Conservation (phyloP, 2,329 filamentous ascomycete species). For the Ceratocystis huliohia region DNA sequence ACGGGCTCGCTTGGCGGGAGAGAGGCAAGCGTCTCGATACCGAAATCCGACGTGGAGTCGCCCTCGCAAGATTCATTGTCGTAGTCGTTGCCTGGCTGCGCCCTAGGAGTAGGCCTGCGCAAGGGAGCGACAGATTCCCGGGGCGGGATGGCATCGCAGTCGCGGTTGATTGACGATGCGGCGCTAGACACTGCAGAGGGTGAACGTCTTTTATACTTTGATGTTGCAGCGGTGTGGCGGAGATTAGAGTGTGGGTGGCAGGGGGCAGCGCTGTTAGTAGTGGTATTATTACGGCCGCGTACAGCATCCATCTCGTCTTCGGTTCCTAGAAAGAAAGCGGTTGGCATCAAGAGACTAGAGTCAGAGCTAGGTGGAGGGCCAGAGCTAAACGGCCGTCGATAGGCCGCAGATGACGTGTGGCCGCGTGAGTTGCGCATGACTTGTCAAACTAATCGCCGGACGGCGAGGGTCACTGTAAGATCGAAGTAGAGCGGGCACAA, state of each 20-base stretch:
- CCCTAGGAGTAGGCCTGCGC: background rate
- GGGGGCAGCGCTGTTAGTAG: background rate
- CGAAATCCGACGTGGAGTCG: conserved; percentile 4
- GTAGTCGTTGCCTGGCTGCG: background rate
- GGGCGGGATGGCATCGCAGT: background rate
- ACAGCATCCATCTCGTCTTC: conserved; percentile 15
- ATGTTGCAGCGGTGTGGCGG: background rate
- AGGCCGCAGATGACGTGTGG: background rate
- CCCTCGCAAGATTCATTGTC: background rate
- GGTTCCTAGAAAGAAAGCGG: conserved; percentile 13
- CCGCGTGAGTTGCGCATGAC: conserved; percentile 1
- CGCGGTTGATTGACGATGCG: background rate
- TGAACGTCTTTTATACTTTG: background rate
- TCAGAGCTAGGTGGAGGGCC: background rate
- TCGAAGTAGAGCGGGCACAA: background rate
- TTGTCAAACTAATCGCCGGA: background rate
- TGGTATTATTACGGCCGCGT: background rate
- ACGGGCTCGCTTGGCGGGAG: conserved; percentile 12
- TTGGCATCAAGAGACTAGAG: background rate
- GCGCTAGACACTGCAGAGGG: background rate
- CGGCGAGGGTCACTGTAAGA: background rate
- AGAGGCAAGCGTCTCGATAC: conserved; percentile 12
- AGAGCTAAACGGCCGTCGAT: conserved; percentile 1
- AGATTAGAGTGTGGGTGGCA: conserved; percentile 3
- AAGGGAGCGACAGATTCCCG: background rate